These are phyloP conservation scores for Colletotrichum sp. DNA, from an alignment of 2,329 filamentous ascomycete genomes.

Conservation along the genomic window DNA sequence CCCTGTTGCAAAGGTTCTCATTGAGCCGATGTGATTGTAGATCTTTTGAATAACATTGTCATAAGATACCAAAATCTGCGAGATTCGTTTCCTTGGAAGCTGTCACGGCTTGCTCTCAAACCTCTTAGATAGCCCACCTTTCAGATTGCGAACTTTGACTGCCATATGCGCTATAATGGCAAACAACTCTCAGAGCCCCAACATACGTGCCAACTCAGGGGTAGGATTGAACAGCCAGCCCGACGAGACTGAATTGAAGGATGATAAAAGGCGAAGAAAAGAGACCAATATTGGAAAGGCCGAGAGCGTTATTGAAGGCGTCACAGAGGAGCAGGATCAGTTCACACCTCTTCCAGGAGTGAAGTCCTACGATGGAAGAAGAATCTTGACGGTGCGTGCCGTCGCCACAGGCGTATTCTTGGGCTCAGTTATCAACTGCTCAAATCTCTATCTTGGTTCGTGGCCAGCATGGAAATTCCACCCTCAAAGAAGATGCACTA, in stretches of 20 bases:
- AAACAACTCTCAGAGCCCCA: background rate
- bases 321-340: background rate
- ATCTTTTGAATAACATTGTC: background rate
- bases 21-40: background rate
- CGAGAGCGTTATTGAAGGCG: background rate
- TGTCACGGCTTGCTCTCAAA: background rate
- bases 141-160: background rate
- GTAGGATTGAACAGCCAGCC: background rate
- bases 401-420: background rate
- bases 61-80: background rate
- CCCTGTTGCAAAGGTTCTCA: background rate
- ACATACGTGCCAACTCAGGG: background rate
- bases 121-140: background rate
- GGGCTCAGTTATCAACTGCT: background rate
- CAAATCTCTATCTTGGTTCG: background rate
- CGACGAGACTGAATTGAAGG: background rate
- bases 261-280: background rate
- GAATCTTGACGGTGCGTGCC: background rate
- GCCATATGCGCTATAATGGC: background rate
- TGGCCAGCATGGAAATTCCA: accelerated
- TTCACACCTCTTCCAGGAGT: background rate
- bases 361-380: background rate
- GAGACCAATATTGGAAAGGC: background rate
- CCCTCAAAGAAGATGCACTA: background rate
- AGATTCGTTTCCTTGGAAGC: background rate